Percentiles rank a stretch among this genome's conserved stretches.
These are phyloP conservation scores for Alternaria metachromatica DNA, from an alignment of 2,329 filamentous ascomycete species.

Conservation along the genomic window DNA sequence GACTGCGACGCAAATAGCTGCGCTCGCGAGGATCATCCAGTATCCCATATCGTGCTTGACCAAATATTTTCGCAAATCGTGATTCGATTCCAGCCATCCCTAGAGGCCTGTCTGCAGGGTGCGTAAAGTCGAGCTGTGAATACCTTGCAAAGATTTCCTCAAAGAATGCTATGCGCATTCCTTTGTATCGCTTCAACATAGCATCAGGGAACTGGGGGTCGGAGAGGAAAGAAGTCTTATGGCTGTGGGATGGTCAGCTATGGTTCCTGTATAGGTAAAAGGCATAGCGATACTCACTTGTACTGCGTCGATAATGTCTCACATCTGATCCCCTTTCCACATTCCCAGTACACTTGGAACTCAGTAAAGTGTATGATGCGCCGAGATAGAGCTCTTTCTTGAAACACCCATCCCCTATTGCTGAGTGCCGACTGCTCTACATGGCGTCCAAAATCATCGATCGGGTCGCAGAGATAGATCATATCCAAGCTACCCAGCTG, in stretches of 20 bases:
- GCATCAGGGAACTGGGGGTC: not conserved
- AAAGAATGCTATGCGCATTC: not conserved
- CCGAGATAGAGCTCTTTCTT: constrained; percentile 34
- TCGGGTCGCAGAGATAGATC: not conserved
- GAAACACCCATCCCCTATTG: constrained; percentile 35
- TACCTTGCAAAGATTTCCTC: not conserved
- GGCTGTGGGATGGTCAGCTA: no score
- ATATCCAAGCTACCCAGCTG: not conserved
- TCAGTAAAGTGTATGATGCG: constrained; percentile 34
- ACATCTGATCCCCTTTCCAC: constrained; percentile 26
- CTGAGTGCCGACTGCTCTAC: constrained; percentile 13
- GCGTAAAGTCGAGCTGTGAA: not conserved
- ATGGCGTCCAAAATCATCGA: not conserved
- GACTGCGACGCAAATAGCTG: not conserved
- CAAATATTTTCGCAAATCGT: not conserved
- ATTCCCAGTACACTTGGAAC: constrained; percentile 37
- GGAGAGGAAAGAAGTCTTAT: not conserved
- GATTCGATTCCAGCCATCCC: not conserved
- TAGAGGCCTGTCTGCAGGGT: not conserved
- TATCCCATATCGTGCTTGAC: not conserved
- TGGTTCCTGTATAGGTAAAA: no score
- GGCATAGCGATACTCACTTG: no score
- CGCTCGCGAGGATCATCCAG: not conserved
- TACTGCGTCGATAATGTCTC: constrained; percentile 22
- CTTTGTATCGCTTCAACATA: not conserved